phyloP scores from a whole-genome alignment of 1,284 basidiomycete species.

The Trichosporon sp. region DNA sequence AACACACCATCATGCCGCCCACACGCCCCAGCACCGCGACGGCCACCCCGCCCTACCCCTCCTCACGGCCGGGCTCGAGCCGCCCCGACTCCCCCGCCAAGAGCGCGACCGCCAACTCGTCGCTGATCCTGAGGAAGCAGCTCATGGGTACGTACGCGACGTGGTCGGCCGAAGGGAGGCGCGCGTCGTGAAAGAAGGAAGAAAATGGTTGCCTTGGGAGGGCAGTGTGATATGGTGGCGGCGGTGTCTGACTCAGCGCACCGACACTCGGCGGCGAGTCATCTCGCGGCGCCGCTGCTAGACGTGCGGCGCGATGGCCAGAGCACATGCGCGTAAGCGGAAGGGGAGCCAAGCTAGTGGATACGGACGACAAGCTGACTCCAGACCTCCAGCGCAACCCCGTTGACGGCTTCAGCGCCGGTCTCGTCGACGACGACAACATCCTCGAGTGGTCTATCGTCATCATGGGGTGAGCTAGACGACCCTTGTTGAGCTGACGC shows the following conservation, averaged over 20 bases:
- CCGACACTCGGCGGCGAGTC: not conserved
- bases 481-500: conserved; percentile 15
- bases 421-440: conserved; percentile 89
- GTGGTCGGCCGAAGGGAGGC: not conserved
- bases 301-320: not conserved
- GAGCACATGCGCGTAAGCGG: not conserved
- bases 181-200: not conserved
- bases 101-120: conserved; percentile 45
- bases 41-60: conserved; percentile 39
- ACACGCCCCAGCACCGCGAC: conserved; percentile 33
- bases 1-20: conserved; percentile 39
- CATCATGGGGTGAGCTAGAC: conserved; percentile 72
- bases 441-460: conserved; percentile 88
- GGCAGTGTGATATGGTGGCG: not conserved
- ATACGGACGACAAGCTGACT: conserved; percentile 1
- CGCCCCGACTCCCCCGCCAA: conserved; percentile 45
- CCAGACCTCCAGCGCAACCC: conserved; percentile 81
- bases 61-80: conserved; percentile 43
- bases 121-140: conserved; percentile 74
- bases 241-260: conserved; percentile 6
- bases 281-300: too few species aligned
- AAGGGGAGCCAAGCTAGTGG: not conserved
- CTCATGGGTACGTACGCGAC: conserved; percentile 59
- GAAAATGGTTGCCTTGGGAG: not conserved
- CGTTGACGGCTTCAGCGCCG: conserved; percentile 91